These are phyloP conservation scores for Pseudofabraea citricarpa DNA, from an alignment of 2,329 filamentous ascomycete genomes.

Conservation along the genomic window DNA sequence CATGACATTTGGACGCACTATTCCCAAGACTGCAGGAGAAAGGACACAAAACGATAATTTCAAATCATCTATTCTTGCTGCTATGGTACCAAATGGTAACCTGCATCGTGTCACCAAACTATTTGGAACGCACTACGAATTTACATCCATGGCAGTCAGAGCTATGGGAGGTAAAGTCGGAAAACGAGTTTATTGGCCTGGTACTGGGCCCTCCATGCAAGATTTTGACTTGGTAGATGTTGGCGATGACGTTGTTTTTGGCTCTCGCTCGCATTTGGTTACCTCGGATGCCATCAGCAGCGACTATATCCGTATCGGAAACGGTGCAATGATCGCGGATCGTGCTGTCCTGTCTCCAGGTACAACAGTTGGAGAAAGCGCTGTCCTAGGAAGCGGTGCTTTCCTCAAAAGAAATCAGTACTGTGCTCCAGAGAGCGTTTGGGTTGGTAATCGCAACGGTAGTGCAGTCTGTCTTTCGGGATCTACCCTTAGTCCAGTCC, in stretches of 20 bases:
- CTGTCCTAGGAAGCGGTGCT: conserved; percentile 50
- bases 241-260: conserved; percentile 56
- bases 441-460: conserved; percentile 46
- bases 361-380: conserved; percentile 40
- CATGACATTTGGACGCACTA: conserved; percentile 31
- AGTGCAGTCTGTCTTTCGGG: conserved; percentile 39
- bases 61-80: conserved; percentile 38
- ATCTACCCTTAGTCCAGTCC: background rate
- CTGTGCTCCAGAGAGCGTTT: conserved; percentile 42
- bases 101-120: conserved; percentile 45
- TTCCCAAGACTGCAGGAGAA: conserved; percentile 26
- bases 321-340: conserved; percentile 52
- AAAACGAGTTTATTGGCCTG: conserved; percentile 51
- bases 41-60: conserved; percentile 36
- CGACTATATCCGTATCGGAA: conserved; percentile 40
- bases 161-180: conserved; percentile 48
- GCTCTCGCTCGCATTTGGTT: conserved; percentile 47
- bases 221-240: conserved; percentile 52
- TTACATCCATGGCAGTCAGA: conserved; percentile 45
- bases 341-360: conserved; percentile 48
- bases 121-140: conserved; percentile 51
- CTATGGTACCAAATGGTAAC: conserved; percentile 36
- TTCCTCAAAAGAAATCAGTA: conserved; percentile 39
- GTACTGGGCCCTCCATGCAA: conserved; percentile 46
- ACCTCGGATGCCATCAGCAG: conserved; percentile 47